Conservation (phyloP, 179 eudicot genomes). For the Pouteria campechiana region DNA sequence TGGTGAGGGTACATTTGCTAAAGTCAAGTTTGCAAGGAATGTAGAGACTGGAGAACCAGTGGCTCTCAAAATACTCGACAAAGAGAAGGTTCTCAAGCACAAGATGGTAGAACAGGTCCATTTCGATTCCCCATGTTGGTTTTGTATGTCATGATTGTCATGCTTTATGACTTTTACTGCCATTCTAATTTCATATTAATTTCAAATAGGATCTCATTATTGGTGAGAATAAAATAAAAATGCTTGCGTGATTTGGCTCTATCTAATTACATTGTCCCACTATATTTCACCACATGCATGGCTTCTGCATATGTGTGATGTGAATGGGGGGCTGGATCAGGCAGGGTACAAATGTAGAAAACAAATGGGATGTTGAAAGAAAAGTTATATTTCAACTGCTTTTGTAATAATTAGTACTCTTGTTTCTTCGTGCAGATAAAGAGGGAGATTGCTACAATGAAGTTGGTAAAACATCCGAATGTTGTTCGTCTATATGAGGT, state of each 20-base stretch:
- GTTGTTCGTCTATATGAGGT: slow-evolving; percentile 88
- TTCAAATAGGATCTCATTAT: no score
- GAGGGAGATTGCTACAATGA: slow-evolving; percentile 91
- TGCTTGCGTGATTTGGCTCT: no score
- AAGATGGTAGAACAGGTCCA: slow-evolving; percentile 95
- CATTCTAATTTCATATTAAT: not conserved
- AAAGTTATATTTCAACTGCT: not conserved
- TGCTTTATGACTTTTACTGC: not conserved
- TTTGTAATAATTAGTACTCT: not conserved
- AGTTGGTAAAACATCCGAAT: slow-evolving; percentile 81
- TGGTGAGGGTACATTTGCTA: slow-evolving; percentile 97
- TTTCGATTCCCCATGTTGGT: slow-evolving; percentile 4
- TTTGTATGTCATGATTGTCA: no score
- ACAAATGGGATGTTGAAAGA: no score
- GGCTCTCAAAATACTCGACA: slow-evolving; percentile 88
- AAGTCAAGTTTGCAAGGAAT: slow-evolving; percentile 83
- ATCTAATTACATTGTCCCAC: no score
- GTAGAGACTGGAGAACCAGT: slow-evolving; percentile 80
- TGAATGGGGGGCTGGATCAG: no score
- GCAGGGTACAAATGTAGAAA: no score
- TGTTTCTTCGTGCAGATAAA: slow-evolving; percentile 50
- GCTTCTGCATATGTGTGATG: no score
- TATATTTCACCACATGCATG: not conserved
- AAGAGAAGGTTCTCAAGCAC: slow-evolving; percentile 84
- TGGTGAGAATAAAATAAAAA: no score